Evolutionary conservation across 179 eudicot species (phyloP).

Genomic region (Actinidia chinensis): DNA sequence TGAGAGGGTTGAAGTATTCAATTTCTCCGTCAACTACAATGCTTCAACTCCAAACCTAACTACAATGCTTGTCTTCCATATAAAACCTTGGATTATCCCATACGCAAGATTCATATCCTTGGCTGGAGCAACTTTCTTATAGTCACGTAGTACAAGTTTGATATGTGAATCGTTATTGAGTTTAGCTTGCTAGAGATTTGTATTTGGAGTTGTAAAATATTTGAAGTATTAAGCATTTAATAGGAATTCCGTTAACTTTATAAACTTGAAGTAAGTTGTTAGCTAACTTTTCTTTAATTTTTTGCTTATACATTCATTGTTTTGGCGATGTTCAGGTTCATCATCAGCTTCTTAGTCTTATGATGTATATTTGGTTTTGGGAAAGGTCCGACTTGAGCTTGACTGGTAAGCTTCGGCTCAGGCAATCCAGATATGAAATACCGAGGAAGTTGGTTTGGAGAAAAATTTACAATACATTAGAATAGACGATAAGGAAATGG

Average conservation of each 20-base stretch:
- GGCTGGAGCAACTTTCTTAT: too few species aligned
- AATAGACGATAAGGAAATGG: slow-evolving; percentile 67
- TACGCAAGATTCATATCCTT: too few species aligned
- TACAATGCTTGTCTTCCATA: too few species aligned
- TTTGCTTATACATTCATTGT: slow-evolving; percentile 6
- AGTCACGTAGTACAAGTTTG: too few species aligned
- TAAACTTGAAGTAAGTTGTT: slow-evolving; percentile 1
- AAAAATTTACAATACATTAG: slow-evolving; percentile 52
- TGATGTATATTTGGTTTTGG: slow-evolving; percentile 90
- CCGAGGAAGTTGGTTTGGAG: slow-evolving; percentile 63
- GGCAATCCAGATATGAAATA: slow-evolving; percentile 49
- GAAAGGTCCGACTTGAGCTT: slow-evolving; percentile 78
- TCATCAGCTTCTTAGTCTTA: slow-evolving; percentile 54
- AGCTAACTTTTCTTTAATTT: background rate
- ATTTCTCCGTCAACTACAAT: too few species aligned
- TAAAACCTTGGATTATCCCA: too few species aligned
- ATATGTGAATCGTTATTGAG: too few species aligned
- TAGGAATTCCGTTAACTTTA: background rate
- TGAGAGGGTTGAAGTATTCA: too few species aligned
- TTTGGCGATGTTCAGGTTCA: slow-evolving; percentile 45
- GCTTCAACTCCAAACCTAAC: too few species aligned
- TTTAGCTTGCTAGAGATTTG: too few species aligned
- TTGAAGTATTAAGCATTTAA: background rate
- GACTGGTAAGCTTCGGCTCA: slow-evolving; percentile 79
- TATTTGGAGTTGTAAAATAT: too few species aligned